Percentiles rank a stretch among this genome's conserved stretches.
phyloP scores from a whole-genome alignment of 371 early-diverging fungal species.

The Apophysomyces ossiformis region DNA sequence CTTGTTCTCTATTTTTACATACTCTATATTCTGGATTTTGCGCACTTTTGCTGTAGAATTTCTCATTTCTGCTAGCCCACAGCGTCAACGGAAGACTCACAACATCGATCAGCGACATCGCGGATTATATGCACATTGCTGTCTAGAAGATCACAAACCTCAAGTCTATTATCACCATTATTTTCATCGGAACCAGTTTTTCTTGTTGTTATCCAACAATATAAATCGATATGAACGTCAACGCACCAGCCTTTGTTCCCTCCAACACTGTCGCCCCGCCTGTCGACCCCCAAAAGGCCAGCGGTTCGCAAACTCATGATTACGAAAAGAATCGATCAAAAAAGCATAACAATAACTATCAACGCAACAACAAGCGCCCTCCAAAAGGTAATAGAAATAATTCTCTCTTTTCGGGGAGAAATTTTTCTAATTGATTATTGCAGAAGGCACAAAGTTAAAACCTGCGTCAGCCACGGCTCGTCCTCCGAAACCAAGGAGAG shows the following conservation, averaged over 20 bases:
- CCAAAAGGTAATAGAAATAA: background rate
- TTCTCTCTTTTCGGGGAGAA: background rate
- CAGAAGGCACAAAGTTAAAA: constrained; percentile 1
- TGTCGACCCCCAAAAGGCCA: constrained; percentile 16
- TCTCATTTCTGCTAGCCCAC: background rate
- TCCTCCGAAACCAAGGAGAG: constrained; percentile 4
- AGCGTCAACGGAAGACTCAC: constrained; percentile 3
- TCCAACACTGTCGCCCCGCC: constrained; percentile 19
- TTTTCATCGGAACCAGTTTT: constrained; percentile 15
- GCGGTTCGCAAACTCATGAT: constrained; percentile 3
- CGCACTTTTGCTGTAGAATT: background rate
- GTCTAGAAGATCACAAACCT: constrained; percentile 7
- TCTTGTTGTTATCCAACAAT: constrained; percentile 13
- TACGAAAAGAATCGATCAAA: background rate
- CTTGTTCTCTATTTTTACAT: constrained; percentile 12
- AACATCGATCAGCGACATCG: constrained; percentile 4
- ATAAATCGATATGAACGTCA: constrained; percentile 30
- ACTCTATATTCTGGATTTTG: background rate
- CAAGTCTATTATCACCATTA: background rate
- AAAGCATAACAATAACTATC: background rate
- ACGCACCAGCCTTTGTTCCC: constrained; percentile 37
- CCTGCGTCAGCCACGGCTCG: background rate
- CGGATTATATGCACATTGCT: constrained; percentile 9
- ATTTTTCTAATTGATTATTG: background rate
- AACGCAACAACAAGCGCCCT: background rate